Percentiles rank a stretch among this genome's conserved stretches.
These are phyloP conservation scores for Fistulinella cinereoalba DNA, from an alignment of 1,284 basidiomycete species.

Conservation along the genomic window DNA sequence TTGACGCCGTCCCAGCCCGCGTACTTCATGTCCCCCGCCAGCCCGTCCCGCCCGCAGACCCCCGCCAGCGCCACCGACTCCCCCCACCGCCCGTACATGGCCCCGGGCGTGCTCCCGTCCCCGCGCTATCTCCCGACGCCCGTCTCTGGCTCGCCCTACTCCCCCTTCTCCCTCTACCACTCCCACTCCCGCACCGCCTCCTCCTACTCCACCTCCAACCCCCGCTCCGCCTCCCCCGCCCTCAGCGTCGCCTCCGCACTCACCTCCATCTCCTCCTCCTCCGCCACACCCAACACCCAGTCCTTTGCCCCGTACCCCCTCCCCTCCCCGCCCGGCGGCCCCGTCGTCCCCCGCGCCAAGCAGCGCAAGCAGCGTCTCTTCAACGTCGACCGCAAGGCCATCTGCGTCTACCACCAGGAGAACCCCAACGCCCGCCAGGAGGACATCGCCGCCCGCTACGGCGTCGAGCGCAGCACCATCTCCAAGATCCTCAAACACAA, in stretches of 20 bases:
- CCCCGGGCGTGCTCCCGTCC: slow-evolving; percentile 28
- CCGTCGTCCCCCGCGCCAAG: slow-evolving; percentile 41
- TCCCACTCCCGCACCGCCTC: slow-evolving; percentile 45
- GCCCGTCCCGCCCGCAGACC: slow-evolving; percentile 43
- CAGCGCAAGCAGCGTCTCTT: slow-evolving; percentile 70
- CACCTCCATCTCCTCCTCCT: slow-evolving; percentile 49
- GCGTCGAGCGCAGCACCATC: slow-evolving; percentile 89
- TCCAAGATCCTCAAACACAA: slow-evolving; percentile 89
- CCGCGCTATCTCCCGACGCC: slow-evolving; percentile 34
- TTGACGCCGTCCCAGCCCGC: slow-evolving; percentile 22
- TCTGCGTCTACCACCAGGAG: slow-evolving; percentile 65
- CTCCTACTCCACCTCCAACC: slow-evolving; percentile 43
- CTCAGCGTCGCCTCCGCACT: slow-evolving; percentile 52
- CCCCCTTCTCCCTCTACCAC: slow-evolving; percentile 35
- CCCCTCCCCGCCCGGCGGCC: slow-evolving; percentile 27
- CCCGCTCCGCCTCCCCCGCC: slow-evolving; percentile 59
- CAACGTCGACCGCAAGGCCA: slow-evolving; percentile 73
- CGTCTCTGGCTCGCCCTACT: slow-evolving; percentile 33
- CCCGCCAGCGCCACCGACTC: slow-evolving; percentile 35
- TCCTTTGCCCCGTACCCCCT: slow-evolving; percentile 32
- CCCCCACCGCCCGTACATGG: slow-evolving; percentile 28
- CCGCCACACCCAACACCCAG: slow-evolving; percentile 34
- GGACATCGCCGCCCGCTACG: slow-evolving; percentile 73
- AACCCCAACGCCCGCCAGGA: slow-evolving; percentile 73
- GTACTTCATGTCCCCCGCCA: slow-evolving; percentile 33